These are phyloP conservation scores for Ensete ventricosum DNA, from an alignment of 176 grass and related monocot species.

Conservation along the genomic window DNA sequence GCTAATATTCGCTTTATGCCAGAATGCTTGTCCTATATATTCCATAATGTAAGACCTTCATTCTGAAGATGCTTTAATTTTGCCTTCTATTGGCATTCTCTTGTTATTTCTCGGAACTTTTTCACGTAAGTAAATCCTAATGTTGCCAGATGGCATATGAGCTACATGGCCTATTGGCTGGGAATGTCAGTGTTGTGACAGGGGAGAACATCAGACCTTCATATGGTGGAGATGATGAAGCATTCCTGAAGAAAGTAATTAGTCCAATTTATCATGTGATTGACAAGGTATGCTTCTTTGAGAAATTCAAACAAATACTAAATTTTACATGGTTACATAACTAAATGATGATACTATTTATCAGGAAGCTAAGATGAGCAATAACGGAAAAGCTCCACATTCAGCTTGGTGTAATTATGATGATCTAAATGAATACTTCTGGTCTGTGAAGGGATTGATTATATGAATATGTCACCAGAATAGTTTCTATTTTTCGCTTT, in stretches of 20 bases:
- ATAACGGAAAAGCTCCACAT: conserved; percentile 71
- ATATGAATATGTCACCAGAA: too few species aligned
- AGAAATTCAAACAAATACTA: background rate
- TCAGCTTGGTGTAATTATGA: conserved; percentile 96
- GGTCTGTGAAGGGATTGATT: conserved; percentile 22
- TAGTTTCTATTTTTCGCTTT: too few species aligned
- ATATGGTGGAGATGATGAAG: conserved; percentile 84
- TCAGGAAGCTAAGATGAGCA: conserved; percentile 78
- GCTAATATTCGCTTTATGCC: conserved; percentile 96
- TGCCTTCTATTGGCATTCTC: background rate
- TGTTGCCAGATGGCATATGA: conserved; percentile 86
- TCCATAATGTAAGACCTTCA: background rate
- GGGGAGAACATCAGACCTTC: conserved; percentile 84
- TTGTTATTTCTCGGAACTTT: background rate
- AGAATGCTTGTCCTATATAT: conserved; percentile 88
- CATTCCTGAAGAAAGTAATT: conserved; percentile 83
- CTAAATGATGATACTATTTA: background rate
- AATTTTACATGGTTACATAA: background rate
- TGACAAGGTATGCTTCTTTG: conserved; percentile 39
- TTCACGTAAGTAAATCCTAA: background rate
- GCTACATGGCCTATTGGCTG: conserved; percentile 78
- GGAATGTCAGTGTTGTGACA: conserved; percentile 68
- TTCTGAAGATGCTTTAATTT: background rate
- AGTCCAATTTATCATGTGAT: conserved; percentile 85
- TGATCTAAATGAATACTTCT: conserved; percentile 96